Conservation (phyloP, 345 rosid species). For the Citrus glauca region DNA sequence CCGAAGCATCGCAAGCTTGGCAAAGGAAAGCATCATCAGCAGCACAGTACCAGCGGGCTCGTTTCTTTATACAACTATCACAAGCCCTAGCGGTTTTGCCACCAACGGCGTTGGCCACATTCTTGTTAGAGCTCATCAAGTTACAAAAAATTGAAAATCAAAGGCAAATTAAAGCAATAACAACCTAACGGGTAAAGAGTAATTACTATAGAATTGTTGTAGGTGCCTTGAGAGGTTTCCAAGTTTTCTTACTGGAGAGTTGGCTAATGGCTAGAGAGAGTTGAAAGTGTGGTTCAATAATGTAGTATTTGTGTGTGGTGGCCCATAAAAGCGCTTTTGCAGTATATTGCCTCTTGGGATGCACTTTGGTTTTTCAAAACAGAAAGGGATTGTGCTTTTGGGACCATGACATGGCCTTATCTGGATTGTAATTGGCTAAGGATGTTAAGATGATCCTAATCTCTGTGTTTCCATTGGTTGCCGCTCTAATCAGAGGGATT, state of each 20-base stretch:
- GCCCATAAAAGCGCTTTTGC: slow-evolving; percentile 27
- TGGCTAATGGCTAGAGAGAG: too few species aligned
- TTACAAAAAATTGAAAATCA: background rate
- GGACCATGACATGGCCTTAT: slow-evolving; percentile 60
- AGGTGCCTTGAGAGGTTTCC: too few species aligned
- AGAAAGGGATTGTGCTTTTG: slow-evolving; percentile 24
- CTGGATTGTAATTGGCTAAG: slow-evolving; percentile 55
- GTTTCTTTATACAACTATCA: slow-evolving; percentile 67
- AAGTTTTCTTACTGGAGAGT: too few species aligned
- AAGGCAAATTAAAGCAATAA: background rate
- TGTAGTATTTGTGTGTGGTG: background rate
- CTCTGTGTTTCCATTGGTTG: slow-evolving; percentile 46
- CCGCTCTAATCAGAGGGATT: slow-evolving; percentile 44
- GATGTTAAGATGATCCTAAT: slow-evolving; percentile 40
- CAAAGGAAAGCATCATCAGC: slow-evolving; percentile 98
- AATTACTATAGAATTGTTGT: background rate
- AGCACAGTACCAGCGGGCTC: slow-evolving; percentile 92
- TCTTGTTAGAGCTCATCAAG: slow-evolving; percentile 40
- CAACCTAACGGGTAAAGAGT: background rate
- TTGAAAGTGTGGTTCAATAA: too few species aligned
- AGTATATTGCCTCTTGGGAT: slow-evolving; percentile 12
- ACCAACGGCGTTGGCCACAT: slow-evolving; percentile 56
- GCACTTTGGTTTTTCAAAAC: slow-evolving; percentile 22
- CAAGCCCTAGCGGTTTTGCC: slow-evolving; percentile 91
- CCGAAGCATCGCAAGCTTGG: slow-evolving; percentile 74